Evolutionary conservation across 345 rosid species (phyloP).

Genomic region (Microthlaspi erraticum): DNA sequence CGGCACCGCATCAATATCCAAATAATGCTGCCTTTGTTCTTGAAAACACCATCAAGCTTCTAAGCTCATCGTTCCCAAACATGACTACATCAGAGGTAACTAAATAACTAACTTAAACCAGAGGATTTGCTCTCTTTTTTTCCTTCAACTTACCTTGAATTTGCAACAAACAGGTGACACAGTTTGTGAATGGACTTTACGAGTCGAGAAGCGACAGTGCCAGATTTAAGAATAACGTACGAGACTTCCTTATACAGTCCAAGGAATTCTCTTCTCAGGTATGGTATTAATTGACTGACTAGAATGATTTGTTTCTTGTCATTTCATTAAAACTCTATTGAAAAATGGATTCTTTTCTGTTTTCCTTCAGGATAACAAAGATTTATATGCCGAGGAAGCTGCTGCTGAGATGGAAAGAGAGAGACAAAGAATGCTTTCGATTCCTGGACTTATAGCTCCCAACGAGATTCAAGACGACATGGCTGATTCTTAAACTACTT

Average conservation of each 20-base stretch:
- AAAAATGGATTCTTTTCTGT: not conserved
- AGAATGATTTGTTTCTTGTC: not conserved
- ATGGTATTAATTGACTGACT: conserved; percentile 1
- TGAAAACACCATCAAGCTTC: conserved; percentile 86
- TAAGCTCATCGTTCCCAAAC: conserved; percentile 91
- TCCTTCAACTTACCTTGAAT: not conserved
- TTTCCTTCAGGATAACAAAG: conserved; percentile 68
- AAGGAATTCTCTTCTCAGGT: conserved; percentile 89
- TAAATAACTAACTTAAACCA: conserved; percentile 2
- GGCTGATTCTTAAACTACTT: conserved; percentile 47
- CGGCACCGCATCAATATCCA: conserved; percentile 72
- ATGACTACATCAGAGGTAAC: conserved; percentile 87
- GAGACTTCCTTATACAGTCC: conserved; percentile 91
- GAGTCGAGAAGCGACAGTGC: conserved; percentile 70
- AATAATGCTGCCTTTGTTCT: conserved; percentile 77
- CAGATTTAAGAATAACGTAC: conserved; percentile 75
- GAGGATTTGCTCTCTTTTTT: not conserved
- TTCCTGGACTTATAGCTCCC: conserved; percentile 81
- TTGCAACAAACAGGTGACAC: conserved; percentile 65
- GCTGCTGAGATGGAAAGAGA: conserved; percentile 72
- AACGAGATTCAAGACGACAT: conserved; percentile 79
- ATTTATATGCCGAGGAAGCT: conserved; percentile 78
- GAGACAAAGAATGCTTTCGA: conserved; percentile 67
- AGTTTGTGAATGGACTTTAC: conserved; percentile 78
- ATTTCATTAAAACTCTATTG: not conserved